phyloP scores from a whole-genome alignment of 352 stramenopile genomes.

The Globisporangium middletonii region DNA sequence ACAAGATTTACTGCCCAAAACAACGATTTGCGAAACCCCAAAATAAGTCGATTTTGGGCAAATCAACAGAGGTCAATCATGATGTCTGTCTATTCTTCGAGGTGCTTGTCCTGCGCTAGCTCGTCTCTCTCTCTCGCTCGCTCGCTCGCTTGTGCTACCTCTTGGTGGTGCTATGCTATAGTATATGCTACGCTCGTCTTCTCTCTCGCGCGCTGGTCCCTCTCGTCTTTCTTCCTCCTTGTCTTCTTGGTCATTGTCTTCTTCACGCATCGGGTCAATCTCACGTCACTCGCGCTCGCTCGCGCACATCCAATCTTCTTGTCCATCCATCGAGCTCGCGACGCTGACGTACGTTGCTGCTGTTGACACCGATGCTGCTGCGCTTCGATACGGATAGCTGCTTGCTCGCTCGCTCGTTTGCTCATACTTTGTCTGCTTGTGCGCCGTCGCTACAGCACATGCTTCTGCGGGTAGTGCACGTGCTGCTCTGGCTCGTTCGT shows the following conservation, averaged over 20 bases:
- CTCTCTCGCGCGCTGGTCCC: neutral
- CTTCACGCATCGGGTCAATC: neutral
- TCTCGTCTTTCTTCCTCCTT: neutral
- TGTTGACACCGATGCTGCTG: neutral
- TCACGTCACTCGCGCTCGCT: neutral
- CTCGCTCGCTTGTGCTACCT: too few relatives aligned
- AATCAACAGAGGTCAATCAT: too few relatives aligned
- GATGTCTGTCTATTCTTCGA: too few relatives aligned
- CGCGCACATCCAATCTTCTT: neutral
- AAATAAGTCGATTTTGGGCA: too few relatives aligned
- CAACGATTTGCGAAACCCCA: too few relatives aligned
- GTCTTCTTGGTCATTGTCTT: neutral
- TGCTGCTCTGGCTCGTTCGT: conserved; percentile 19
- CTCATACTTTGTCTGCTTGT: too few relatives aligned
- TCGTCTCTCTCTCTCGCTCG: too few relatives aligned
- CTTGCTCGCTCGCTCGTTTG: neutral
- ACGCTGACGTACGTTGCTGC: too few relatives aligned
- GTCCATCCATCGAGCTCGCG: neutral
- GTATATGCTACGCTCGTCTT: neutral
- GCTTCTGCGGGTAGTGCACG: conserved; percentile 5
- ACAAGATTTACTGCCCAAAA: too few relatives aligned
- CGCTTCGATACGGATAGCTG: too few relatives aligned
- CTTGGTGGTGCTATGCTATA: too few relatives aligned
- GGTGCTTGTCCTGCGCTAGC: too few relatives aligned
- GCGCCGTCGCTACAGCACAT: conserved; percentile 2